phyloP scores from a whole-genome alignment of 257 asterid genomes.

The Lavandula angustifolia region DNA sequence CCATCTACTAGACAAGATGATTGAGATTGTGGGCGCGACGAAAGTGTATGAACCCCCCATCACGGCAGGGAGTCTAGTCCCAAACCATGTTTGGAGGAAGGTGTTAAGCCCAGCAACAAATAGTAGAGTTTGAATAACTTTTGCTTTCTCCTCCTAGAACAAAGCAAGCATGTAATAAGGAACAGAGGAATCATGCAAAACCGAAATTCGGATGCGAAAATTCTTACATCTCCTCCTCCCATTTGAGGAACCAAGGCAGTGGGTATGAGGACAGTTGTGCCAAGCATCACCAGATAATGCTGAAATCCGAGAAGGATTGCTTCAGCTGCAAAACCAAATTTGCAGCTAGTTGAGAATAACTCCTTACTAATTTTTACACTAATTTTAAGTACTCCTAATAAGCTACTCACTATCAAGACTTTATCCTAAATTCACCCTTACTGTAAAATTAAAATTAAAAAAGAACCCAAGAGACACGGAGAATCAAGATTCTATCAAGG shows the following conservation, averaged over 20 bases:
- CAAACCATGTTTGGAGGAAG: constrained; percentile 68
- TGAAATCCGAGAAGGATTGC: constrained; percentile 91
- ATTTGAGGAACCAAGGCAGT: constrained; percentile 86
- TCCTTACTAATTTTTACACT: background rate
- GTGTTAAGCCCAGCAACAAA: constrained; percentile 89
- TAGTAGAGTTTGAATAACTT: constrained; percentile 77
- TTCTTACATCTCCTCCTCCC: constrained; percentile 91
- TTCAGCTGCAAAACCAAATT: constrained; percentile 63
- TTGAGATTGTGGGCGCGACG: constrained; percentile 87
- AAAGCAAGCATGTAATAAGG: background rate
- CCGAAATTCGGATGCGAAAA: background rate
- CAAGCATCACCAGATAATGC: constrained; percentile 84
- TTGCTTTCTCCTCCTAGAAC: constrained; percentile 76
- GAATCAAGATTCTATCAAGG: background rate
- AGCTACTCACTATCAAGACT: background rate
- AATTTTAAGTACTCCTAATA: background rate
- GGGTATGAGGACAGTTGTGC: constrained; percentile 77
- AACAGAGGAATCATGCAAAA: background rate
- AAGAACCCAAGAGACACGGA: background rate
- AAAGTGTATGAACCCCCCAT: constrained; percentile 90
- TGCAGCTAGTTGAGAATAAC: background rate
- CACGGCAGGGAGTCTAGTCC: constrained; percentile 83
- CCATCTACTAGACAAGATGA: constrained; percentile 87
- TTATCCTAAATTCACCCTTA: background rate
- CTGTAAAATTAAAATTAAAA: background rate